phyloP scores from a whole-genome alignment of 257 asterid genomes.

The Solanum dulcamara region DNA sequence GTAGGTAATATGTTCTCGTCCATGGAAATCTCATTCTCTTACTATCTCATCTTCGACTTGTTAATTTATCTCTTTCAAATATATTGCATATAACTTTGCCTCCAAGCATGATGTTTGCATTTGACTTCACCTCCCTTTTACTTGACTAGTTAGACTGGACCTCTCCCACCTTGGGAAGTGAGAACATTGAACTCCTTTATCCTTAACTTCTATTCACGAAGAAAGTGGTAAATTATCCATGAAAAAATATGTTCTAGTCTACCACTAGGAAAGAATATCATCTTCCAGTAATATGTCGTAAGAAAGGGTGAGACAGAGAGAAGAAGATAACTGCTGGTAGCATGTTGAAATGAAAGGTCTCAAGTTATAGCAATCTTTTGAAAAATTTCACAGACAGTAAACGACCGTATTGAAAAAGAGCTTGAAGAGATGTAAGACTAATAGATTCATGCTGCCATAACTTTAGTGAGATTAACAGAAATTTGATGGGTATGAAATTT shows the following conservation, averaged over 20 bases:
- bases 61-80: background rate
- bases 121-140: background rate
- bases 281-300: background rate
- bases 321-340: background rate
- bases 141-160: background rate
- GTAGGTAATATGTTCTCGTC: background rate
- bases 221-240: background rate
- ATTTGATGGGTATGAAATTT: background rate
- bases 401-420: background rate
- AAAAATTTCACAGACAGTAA: background rate
- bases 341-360: background rate
- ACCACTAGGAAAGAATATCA: background rate
- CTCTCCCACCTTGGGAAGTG: background rate
- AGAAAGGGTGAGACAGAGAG: background rate
- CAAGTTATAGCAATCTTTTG: background rate
- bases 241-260: background rate
- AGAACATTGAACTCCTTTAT: background rate
- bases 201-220: background rate
- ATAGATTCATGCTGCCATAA: background rate
- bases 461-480: background rate
- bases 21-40: background rate
- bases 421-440: background rate
- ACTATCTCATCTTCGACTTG: background rate
- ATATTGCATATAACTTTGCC: background rate
- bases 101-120: background rate